A percentile compares a stretch with the other conserved stretches of the same genome.
These are phyloP conservation scores for Gaultheria prostrata DNA, from an alignment of 148 eudicot genomes.

Conservation along the genomic window DNA sequence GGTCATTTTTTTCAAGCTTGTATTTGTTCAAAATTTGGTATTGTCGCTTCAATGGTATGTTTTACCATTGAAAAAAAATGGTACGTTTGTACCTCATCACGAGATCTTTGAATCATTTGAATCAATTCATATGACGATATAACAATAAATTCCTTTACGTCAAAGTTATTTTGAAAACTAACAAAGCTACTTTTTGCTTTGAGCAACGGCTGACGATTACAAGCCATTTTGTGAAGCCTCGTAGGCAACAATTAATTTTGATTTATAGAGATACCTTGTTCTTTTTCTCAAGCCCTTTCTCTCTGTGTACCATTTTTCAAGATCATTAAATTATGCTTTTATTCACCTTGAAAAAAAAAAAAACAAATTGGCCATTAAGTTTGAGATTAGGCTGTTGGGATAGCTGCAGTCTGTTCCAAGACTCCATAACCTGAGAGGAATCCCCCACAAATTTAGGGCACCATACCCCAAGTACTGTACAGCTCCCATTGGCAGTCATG, in stretches of 20 bases:
- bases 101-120: background rate
- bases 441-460: constrained; percentile 1
- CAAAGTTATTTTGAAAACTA: background rate
- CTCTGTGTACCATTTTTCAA: background rate
- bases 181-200: background rate
- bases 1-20: background rate
- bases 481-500: background rate
- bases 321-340: background rate
- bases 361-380: background rate
- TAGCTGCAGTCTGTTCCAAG: background rate
- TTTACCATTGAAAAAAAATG: no score
- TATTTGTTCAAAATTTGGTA: background rate
- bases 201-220: background rate
- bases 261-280: background rate
- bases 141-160: background rate
- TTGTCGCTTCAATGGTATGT: background rate
- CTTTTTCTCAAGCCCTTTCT: background rate
- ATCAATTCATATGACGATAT: background rate
- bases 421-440: background rate
- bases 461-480: background rate
- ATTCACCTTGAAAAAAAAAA: background rate
- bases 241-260: background rate
- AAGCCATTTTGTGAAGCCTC: background rate
- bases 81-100: no score
- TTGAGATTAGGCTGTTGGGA: background rate